Base-by-base conservation (phyloP, 2,329 filamentous ascomycete genomes). In the Colletotrichum navitas region DNA sequence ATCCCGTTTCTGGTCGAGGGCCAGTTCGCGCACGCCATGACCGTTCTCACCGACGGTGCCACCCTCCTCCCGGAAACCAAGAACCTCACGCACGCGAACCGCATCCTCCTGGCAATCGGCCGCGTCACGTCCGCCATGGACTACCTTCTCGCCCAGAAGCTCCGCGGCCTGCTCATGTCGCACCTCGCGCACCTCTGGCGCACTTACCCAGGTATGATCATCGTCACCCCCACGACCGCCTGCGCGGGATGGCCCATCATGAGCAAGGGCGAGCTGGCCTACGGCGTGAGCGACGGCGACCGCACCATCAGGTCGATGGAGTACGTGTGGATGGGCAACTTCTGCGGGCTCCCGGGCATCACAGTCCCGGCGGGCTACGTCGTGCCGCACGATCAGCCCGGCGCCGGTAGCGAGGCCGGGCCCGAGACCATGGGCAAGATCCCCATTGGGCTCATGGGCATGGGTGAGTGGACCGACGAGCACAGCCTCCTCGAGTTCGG, bases 21-120 rank as follows among this genome's bases (percentile, higher is more conserved):
- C 29, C 92, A 94, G 79, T 85, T 89, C 26, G 92, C 92, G 0
- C 93, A 95, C 79, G 90, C 91, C 29, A 80, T 95, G 73, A 93
- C 92, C 0, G 92, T 94, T 73, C 87, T 95, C 64, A 86, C 87
- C 10, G 92, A 95, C 52, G 85, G 80, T 0, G 81, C 85, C 1
- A 83, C 84, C 0, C 74, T 87, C 21, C 75, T 88, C 80, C 71
- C 83, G 3, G 79, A 89, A 18, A 81, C 85, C 0, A 76, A 79
- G 6, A 83, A 85, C 32, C 83, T 92, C 49, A 89, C 90, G 0
- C 81, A 89, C 0, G 84, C 90, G 0, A 93, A 91, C 80, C 89
- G 90, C 70, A 84, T 94, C 45, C 85, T 94, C 5, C 83, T 94
- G 49, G 86, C 88, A 0, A 84, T 94, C 11, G 90, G 88, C 51